Conservation (phyloP, 2,329 filamentous ascomycete genomes). For the Fusarium proliferatum region DNA sequence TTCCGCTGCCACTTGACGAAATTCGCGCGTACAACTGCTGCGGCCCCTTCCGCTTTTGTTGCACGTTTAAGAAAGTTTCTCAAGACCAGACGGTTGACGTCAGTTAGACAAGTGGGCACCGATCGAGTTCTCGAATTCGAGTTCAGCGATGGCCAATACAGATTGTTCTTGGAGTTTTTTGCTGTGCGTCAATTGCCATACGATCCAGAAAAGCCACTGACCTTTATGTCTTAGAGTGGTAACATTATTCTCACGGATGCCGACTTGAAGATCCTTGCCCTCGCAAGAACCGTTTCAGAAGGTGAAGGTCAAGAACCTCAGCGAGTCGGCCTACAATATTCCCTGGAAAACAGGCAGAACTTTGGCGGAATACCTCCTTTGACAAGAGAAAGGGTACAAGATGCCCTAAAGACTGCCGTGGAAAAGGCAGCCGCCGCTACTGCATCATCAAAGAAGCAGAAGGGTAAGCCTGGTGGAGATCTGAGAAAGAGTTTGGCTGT, state of each 20-base stretch:
- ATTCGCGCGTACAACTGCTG: slow-evolving; percentile 87
- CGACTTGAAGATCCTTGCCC: slow-evolving; percentile 82
- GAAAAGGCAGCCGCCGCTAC: slow-evolving; percentile 65
- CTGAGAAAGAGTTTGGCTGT: slow-evolving; percentile 83
- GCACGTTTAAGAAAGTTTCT: slow-evolving; percentile 86
- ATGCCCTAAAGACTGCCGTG: slow-evolving; percentile 74
- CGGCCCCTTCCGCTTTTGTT: slow-evolving; percentile 87
- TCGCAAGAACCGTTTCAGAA: slow-evolving; percentile 83
- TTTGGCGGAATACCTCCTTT: slow-evolving; percentile 79
- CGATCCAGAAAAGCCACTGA: background rate
- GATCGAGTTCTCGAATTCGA: slow-evolving; percentile 92
- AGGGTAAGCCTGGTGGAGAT: slow-evolving; percentile 78
- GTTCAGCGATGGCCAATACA: slow-evolving; percentile 91
- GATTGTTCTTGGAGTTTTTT: slow-evolving; percentile 94
- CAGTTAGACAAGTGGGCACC: slow-evolving; percentile 86
- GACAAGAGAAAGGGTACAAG: slow-evolving; percentile 76
- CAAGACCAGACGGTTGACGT: slow-evolving; percentile 85
- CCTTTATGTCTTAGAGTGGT: slow-evolving; percentile 66
- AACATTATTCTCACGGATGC: slow-evolving; percentile 94
- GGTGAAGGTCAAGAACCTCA: slow-evolving; percentile 87
- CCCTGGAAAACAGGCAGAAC: slow-evolving; percentile 85
- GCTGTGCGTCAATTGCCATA: slow-evolving; percentile 60
- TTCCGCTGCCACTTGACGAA: slow-evolving; percentile 95
- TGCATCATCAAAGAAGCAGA: slow-evolving; percentile 69
- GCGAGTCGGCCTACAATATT: slow-evolving; percentile 80